phyloP scores from a whole-genome alignment of 2,329 filamentous ascomycete species.

The Leptographium lundbergii region DNA sequence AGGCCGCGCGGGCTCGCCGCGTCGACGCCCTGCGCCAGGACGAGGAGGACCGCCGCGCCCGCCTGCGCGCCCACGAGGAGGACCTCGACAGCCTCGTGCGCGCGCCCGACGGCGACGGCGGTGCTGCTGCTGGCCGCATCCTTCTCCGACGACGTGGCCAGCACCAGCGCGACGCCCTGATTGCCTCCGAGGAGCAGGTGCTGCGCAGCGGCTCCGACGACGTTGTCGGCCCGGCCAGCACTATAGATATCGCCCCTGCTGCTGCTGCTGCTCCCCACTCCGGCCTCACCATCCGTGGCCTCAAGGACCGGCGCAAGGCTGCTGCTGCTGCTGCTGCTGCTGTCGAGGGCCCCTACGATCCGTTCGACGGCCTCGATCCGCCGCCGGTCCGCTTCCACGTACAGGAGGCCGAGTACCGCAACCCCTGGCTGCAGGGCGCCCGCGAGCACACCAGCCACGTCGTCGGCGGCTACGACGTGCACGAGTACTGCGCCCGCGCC shows the following conservation, averaged over 20 bases:
- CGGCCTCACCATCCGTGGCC: constrained; percentile 59
- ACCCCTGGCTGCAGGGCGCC: constrained; percentile 57
- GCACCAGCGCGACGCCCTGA: constrained; percentile 20
- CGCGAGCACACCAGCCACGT: constrained; percentile 52
- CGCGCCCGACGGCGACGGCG: constrained; percentile 32
- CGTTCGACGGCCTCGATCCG: constrained; percentile 66
- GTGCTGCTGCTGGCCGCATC: constrained; percentile 40
- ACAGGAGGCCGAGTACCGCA: constrained; percentile 53
- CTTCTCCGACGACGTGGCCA: constrained; percentile 63
- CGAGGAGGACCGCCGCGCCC: constrained; percentile 53
- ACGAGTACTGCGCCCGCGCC: constrained; percentile 69
- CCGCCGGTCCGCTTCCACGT: constrained; percentile 58
- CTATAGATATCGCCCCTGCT: no score
- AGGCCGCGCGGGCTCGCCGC: constrained; percentile 50
- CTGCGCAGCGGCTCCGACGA: not conserved
- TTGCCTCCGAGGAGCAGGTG: constrained; percentile 27
- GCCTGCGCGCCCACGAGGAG: constrained; percentile 51
- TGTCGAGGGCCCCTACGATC: constrained; percentile 70
- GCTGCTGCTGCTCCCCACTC: not conserved
- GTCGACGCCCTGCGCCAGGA: constrained; percentile 54
- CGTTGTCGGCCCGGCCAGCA: constrained; percentile 8
- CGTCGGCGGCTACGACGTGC: constrained; percentile 72
- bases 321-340: constrained; percentile 36
- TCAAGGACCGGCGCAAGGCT: constrained; percentile 48
- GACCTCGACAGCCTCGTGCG: constrained; percentile 58